phyloP scores from a whole-genome alignment of 495 filamentous ascomycete genomes.

The Neurospora hispaniola region DNA sequence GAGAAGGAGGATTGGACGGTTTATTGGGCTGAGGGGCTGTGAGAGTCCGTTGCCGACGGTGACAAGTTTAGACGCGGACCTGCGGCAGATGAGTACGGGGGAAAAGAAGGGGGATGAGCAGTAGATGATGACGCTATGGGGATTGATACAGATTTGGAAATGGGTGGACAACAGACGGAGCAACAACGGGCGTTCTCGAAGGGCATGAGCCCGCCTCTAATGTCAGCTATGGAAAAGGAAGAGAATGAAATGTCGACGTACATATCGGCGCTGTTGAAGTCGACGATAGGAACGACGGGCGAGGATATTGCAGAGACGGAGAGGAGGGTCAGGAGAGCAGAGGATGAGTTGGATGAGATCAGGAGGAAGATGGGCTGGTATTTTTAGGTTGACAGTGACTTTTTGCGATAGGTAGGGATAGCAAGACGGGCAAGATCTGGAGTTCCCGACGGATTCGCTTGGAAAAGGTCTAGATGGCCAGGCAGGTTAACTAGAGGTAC shows the following conservation, averaged over 20 bases:
- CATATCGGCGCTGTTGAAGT: neutral
- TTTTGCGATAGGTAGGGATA: neutral
- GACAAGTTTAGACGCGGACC: slow-evolving; percentile 18
- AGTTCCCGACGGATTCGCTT: neutral
- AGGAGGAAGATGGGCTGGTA: slow-evolving; percentile 35
- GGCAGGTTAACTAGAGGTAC: neutral
- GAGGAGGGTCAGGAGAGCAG: slow-evolving; percentile 16
- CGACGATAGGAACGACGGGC: slow-evolving; percentile 13
- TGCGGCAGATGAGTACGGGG: slow-evolving; percentile 1
- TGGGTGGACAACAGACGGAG: neutral
- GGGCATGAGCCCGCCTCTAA: neutral
- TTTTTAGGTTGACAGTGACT: slow-evolving; percentile 3
- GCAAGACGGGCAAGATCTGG: neutral
- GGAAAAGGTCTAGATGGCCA: neutral
- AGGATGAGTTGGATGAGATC: slow-evolving; percentile 31
- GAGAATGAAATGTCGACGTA: neutral
- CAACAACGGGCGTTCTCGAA: neutral
- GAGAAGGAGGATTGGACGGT: slow-evolving; percentile 49
- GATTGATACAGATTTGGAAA: slow-evolving; percentile 11
- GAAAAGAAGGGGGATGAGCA: slow-evolving; percentile 24
- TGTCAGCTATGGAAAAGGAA: neutral
- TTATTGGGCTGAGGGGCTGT: slow-evolving; percentile 57
- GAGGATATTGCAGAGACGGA: slow-evolving; percentile 31
- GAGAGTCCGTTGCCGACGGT: slow-evolving; percentile 32
- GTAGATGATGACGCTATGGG: slow-evolving; percentile 17